Conservation (phyloP, 2,329 filamentous ascomycete species). For the Boeremia exigua region DNA sequence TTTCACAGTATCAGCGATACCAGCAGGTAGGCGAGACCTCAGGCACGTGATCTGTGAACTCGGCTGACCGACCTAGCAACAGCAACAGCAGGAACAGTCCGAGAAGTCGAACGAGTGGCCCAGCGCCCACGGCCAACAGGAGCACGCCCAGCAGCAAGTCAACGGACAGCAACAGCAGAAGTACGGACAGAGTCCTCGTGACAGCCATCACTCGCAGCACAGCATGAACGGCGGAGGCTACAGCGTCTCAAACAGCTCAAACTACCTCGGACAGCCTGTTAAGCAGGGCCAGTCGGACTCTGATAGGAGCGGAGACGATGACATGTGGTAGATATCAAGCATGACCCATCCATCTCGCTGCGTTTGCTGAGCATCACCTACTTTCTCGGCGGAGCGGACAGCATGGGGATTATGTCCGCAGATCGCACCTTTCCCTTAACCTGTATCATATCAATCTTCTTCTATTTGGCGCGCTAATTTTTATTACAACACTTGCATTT, state of each 20-base stretch:
- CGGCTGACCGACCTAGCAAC: slow-evolving; percentile 16
- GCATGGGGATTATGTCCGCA: background rate
- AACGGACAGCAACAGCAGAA: slow-evolving; percentile 24
- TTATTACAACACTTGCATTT: slow-evolving; percentile 3
- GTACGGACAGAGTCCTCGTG: slow-evolving; percentile 32
- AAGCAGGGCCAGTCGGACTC: slow-evolving; percentile 38
- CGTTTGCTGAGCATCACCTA: slow-evolving; percentile 1
- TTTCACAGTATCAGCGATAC: slow-evolving; percentile 41
- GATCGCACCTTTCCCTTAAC: slow-evolving; percentile 1
- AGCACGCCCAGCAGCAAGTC: slow-evolving; percentile 15
- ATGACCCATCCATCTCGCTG: background rate
- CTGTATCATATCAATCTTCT: slow-evolving; percentile 11
- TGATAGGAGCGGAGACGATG: slow-evolving; percentile 42
- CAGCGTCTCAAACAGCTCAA: slow-evolving; percentile 46
- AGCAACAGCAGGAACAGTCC: slow-evolving; percentile 33
- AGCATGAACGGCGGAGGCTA: slow-evolving; percentile 39
- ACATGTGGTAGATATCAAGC: slow-evolving; percentile 45
- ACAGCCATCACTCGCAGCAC: slow-evolving; percentile 44
- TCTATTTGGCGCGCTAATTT: slow-evolving; percentile 15
- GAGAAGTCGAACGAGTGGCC: slow-evolving; percentile 33
- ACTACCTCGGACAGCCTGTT: slow-evolving; percentile 42
- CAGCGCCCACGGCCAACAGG: slow-evolving; percentile 23
- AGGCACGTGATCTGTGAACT: slow-evolving; percentile 4
- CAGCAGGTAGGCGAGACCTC: slow-evolving; percentile 23
- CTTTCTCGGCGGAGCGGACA: slow-evolving; percentile 9